A percentile compares a stretch with the other conserved stretches of the same genome.
These are phyloP conservation scores for Cicer chorassanicum DNA, from an alignment of 306 rosid species.

Conservation along the genomic window DNA sequence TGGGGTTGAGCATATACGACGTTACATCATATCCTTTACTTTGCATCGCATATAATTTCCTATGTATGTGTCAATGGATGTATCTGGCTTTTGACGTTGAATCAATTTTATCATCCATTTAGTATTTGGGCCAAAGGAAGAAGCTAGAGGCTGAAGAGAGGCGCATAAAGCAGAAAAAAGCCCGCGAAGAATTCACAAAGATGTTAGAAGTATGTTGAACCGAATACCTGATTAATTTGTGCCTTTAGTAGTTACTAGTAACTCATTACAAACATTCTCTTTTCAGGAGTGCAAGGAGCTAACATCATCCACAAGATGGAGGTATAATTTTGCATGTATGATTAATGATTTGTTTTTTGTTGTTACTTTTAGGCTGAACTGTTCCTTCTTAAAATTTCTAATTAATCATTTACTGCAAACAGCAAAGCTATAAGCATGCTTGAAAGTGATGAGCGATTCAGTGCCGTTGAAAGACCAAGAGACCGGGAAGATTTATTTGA, in stretches of 20 bases:
- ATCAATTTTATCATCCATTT: conserved; percentile 45
- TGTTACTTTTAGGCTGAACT: conserved; percentile 25
- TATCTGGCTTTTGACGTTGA: conserved; percentile 42
- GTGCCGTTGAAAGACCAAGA: conserved; percentile 85
- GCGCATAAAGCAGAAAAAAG: conserved; percentile 92
- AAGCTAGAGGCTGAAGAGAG: conserved; percentile 97
- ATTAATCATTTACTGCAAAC: conserved; percentile 52
- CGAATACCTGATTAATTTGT: conserved; percentile 28
- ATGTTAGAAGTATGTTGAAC: conserved; percentile 91
- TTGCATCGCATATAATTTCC: background rate
- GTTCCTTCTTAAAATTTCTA: conserved; percentile 43
- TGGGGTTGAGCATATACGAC: conserved; percentile 22
- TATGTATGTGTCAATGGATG: too few relatives aligned
- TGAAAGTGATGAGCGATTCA: conserved; percentile 92
- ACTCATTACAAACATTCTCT: conserved; percentile 36
- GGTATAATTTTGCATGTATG: conserved; percentile 54
- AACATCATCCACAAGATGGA: conserved; percentile 91
- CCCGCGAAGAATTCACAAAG: conserved; percentile 92
- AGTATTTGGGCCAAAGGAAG: conserved; percentile 98
- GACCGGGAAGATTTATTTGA: conserved; percentile 95
- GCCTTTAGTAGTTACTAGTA: conserved; percentile 23
- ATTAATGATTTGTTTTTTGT: conserved; percentile 30
- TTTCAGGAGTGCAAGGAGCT: conserved; percentile 94
- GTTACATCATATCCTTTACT: conserved; percentile 17
- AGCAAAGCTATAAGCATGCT: conserved; percentile 92